Conservation (phyloP, 179 eudicot species). For the Carnegiea gigantea region DNA sequence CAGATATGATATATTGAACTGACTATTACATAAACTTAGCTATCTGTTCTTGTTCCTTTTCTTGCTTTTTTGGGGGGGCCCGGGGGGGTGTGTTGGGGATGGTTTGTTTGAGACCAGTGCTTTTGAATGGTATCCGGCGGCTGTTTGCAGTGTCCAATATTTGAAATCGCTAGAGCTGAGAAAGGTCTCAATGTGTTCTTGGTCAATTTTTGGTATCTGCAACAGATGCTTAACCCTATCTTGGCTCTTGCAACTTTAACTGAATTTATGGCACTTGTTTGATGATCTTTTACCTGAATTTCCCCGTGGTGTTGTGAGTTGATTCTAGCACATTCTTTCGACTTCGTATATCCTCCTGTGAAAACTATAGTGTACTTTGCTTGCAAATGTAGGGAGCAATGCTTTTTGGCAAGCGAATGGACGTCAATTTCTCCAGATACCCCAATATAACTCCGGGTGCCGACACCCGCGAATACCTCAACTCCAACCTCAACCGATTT, state of each 20-base stretch:
- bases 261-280: too few relatives aligned
- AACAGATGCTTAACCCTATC: not conserved
- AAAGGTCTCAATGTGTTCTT: not conserved
- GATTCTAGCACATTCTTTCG: not conserved
- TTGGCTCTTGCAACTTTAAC: too few relatives aligned
- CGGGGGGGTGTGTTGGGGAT: too few relatives aligned
- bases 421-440: conserved; percentile 81
- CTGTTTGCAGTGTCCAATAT: too few relatives aligned
- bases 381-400: conserved; percentile 54
- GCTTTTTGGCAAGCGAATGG: conserved; percentile 81
- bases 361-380: conserved; percentile 5
- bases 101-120: too few relatives aligned
- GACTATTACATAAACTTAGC: too few relatives aligned
- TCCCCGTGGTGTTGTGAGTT: too few relatives aligned
- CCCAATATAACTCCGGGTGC: conserved; percentile 75
- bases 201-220: not conserved
- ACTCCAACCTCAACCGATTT: conserved; percentile 91
- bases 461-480: conserved; percentile 78
- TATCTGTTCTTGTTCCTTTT: too few relatives aligned
- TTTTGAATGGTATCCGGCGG: too few relatives aligned
- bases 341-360: not conserved
- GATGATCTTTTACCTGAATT: too few relatives aligned
- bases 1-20: too few relatives aligned
- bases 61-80: too few relatives aligned
- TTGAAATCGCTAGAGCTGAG: not conserved